Base-by-base conservation (phyloP, 805 yeast genomes). In the Myxozyma melibiosi region DNA sequence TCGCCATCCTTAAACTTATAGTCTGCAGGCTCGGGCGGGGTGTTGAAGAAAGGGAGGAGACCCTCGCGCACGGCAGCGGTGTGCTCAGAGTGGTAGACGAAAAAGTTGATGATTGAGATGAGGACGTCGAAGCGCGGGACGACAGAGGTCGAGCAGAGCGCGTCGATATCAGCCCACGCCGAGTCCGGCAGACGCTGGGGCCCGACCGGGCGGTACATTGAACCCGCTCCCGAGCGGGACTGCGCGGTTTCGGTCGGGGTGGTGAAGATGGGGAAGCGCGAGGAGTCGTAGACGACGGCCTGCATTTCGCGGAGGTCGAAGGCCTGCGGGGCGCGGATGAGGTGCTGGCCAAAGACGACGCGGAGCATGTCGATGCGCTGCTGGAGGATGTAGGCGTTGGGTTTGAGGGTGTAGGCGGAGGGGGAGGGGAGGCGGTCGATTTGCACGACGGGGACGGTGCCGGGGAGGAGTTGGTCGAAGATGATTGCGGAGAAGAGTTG, bases 311-410 rank as follows among this genome's bases (percentile, higher is more conserved):
- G 55, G 14, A 49, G 42, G 35, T 47, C 48, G 18, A 13, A 34
- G 3, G 53, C 16, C 18, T 43, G 46, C 11, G 62, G 51, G 9
- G 58, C 53, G 31, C 52, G 45, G n/a, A 38, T 24, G n/a, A 59
- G 50, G 7, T 57, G 52, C 30, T 55, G 62, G 44, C 58, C 62
- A 53, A 59, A 59, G 24, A 57, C 31, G 27, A 59, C 42, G 16
- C 63, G 54, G 22, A 59, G 56, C 58, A 59, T 56, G 39, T 59
- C 63, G 11, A 59, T 44, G 11, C 56, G 57, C 48, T 59, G 63
- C 27, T 51, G 58, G 24, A 59, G 53, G 8, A 38, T 37, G 37
- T 48, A 39, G n/a, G 62, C 56, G 16, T 49, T 42, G 16, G 61
- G 63, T 41, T 57, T 51, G 34, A 57, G 40, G 4, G 62, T 56